These are phyloP conservation scores for Nothophaeocryptopus gaeumannii DNA, from an alignment of 2,329 filamentous ascomycete species.

Conservation along the genomic window DNA sequence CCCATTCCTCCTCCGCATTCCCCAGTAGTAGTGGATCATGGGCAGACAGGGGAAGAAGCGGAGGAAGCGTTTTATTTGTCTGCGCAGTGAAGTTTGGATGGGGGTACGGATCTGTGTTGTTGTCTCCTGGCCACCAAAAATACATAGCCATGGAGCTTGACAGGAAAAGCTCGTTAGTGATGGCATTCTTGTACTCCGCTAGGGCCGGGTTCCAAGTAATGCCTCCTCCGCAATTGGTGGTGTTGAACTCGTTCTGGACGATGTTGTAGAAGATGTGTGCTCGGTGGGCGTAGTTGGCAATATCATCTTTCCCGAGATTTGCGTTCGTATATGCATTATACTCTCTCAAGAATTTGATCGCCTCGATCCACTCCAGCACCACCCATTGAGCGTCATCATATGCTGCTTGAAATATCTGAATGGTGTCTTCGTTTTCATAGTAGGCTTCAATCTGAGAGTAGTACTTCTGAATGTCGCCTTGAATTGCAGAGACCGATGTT, in stretches of 20 bases:
- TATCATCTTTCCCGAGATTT: conserved; percentile 77
- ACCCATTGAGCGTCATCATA: conserved; percentile 38
- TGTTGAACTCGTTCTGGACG: conserved; percentile 77
- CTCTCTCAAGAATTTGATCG: conserved; percentile 33
- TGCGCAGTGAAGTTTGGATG: conserved; percentile 34
- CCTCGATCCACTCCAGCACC: conserved; percentile 36
- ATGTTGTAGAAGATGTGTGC: conserved; percentile 86
- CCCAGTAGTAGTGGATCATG: conserved; percentile 57
- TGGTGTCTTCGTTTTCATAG: conserved; percentile 29
- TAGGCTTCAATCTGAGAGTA: conserved; percentile 29
- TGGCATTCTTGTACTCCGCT: conserved; percentile 88
- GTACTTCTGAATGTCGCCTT: conserved; percentile 28
- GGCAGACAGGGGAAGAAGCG: conserved; percentile 21
- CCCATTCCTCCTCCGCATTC: conserved; percentile 73
- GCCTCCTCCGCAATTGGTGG: conserved; percentile 74
- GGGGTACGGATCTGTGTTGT: conserved; percentile 51
- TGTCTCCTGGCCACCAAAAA: conserved; percentile 79
- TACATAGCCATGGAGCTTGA: conserved; percentile 88
- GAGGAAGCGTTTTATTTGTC: conserved; percentile 47
- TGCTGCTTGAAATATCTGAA: conserved; percentile 33
- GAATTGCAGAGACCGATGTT: neutral
- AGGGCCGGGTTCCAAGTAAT: conserved; percentile 88
- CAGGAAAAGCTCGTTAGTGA: conserved; percentile 91
- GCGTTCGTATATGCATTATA: conserved; percentile 24
- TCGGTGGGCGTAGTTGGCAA: conserved; percentile 74